phyloP scores from a whole-genome alignment of 139 green algal genomes.

The Tetraselmis chui region DNA sequence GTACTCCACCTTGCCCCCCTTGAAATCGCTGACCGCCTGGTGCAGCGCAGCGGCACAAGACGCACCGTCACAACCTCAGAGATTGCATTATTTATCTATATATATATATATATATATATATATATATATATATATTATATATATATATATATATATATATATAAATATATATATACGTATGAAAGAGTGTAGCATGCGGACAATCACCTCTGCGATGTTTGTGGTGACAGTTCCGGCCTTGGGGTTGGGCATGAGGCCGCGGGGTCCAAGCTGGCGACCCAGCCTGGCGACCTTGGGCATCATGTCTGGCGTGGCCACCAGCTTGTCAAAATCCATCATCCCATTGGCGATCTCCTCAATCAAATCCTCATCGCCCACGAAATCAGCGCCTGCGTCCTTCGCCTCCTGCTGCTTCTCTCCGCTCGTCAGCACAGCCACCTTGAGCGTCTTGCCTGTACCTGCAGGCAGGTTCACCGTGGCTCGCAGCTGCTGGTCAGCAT shows the following conservation, averaged over 20 bases:
- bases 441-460: conserved; percentile 90
- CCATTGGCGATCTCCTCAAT: conserved; percentile 90
- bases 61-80: too few species aligned
- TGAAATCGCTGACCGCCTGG: conserved; percentile 95
- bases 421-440: conserved; percentile 80
- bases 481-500: conserved; percentile 96
- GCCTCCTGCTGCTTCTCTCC: conserved; percentile 72
- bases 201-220: conserved; percentile 82
- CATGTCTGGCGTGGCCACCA: conserved; percentile 98
- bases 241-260: conserved; percentile 98
- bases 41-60: not conserved
- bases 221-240: conserved; percentile 99
- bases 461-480: conserved; percentile 89
- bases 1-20: conserved; percentile 99
- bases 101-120: too few species aligned
- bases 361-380: conserved; percentile 85
- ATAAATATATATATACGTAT: too few species aligned
- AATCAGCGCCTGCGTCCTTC: conserved; percentile 84
- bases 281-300: conserved; percentile 99
- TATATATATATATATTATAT: too few species aligned
- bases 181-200: too few species aligned
- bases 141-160: too few species aligned
- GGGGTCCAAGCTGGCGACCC: conserved; percentile 85
- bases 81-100: too few species aligned
- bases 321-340: conserved; percentile 99